These are phyloP conservation scores for Penicillium angulare DNA, from an alignment of 495 filamentous ascomycete species.

Conservation along the genomic window DNA sequence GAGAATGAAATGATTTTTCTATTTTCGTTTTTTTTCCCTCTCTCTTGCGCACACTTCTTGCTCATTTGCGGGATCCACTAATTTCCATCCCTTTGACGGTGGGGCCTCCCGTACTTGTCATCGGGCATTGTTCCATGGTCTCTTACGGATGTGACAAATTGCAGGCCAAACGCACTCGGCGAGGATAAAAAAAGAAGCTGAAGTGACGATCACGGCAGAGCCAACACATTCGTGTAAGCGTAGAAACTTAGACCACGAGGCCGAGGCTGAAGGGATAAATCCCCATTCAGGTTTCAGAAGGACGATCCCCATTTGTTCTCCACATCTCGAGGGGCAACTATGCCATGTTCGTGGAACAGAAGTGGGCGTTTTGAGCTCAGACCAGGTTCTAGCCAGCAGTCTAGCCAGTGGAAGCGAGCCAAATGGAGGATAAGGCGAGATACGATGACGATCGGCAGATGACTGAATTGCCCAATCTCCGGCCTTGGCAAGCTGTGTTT, in stretches of 20 bases:
- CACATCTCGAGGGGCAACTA: neutral
- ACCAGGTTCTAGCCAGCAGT: neutral
- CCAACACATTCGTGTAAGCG: neutral
- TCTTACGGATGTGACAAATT: neutral
- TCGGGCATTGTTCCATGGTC: neutral
- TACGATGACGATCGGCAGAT: neutral
- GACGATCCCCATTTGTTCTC: conserved; percentile 1
- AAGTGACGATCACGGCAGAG: neutral
- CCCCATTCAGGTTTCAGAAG: neutral
- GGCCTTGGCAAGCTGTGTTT: neutral
- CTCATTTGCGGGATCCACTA: neutral
- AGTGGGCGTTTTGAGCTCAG: neutral
- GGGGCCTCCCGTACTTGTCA: neutral
- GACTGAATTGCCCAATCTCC: neutral
- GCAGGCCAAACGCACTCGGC: too few species aligned
- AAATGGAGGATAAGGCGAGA: neutral
- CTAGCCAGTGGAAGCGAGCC: neutral
- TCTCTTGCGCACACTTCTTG: neutral
- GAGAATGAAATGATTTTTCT: too few species aligned
- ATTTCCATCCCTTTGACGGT: neutral
- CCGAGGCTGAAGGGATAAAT: neutral
- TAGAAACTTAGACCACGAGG: neutral
- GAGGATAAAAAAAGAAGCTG: neutral
- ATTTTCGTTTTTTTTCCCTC: too few species aligned
- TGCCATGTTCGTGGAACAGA: neutral